These are phyloP conservation scores for Boletus reticuloceps DNA, from an alignment of 768 basidiomycete genomes.

Conservation along the genomic window DNA sequence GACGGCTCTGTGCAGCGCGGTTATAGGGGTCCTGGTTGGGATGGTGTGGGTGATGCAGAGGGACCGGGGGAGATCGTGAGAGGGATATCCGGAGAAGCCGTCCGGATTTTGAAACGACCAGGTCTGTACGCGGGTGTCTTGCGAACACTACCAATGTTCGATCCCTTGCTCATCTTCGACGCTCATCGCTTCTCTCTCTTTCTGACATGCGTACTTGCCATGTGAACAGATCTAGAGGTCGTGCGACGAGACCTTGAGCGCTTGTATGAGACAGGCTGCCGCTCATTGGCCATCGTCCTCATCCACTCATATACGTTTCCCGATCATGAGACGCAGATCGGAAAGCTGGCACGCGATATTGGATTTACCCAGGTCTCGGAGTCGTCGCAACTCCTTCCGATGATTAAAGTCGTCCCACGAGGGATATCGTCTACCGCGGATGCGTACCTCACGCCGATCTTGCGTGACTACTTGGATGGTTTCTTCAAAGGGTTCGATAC, in stretches of 20 bases:
- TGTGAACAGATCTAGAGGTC: constrained; percentile 43
- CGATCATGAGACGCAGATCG: constrained; percentile 76
- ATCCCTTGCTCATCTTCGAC: background rate
- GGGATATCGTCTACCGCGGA: constrained; percentile 92
- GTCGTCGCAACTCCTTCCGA: constrained; percentile 82
- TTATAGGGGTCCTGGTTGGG: constrained; percentile 79
- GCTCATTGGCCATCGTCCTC: constrained; percentile 85
- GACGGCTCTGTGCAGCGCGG: constrained; percentile 62
- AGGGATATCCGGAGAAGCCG: constrained; percentile 88
- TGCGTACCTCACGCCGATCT: constrained; percentile 91
- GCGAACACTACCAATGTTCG: background rate
- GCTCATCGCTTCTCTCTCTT: background rate
- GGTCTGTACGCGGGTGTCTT: constrained; percentile 31
- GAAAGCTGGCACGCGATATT: constrained; percentile 66
- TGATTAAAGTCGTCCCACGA: constrained; percentile 95
- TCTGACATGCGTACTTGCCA: background rate
- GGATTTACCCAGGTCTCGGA: constrained; percentile 92
- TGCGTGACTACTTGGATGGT: constrained; percentile 80
- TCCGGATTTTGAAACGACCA: constrained; percentile 74
- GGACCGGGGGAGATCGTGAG: constrained; percentile 77
- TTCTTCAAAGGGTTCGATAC: constrained; percentile 89
- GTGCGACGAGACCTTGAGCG: constrained; percentile 62
- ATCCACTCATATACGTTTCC: constrained; percentile 93
- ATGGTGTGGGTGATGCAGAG: constrained; percentile 65
- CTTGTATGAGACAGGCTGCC: constrained; percentile 79